Conservation (phyloP, 129 eudicot species). For the Artemisia tridentata region DNA sequence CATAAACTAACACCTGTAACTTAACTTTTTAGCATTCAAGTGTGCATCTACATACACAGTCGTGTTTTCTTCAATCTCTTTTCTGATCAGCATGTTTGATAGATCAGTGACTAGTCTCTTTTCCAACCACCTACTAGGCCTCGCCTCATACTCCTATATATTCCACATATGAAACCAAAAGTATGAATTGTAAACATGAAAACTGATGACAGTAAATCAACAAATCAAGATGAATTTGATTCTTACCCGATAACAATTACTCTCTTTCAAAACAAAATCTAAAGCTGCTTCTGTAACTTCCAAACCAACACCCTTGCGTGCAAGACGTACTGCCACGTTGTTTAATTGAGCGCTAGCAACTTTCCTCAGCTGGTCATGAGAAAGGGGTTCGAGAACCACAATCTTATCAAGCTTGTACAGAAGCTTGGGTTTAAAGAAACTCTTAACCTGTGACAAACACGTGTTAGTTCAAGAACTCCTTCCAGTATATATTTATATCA, state of each 20-base stretch:
- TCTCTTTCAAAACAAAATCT: constrained; percentile 66
- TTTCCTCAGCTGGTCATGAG: constrained; percentile 76
- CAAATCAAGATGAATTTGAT: neutral
- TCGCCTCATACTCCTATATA: constrained; percentile 78
- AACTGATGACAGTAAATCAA: neutral
- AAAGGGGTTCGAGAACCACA: constrained; percentile 89
- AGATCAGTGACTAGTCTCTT: constrained; percentile 76
- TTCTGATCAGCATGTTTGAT: constrained; percentile 75
- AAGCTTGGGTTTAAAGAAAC: constrained; percentile 86
- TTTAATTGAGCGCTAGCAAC: constrained; percentile 81
- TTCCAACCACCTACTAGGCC: constrained; percentile 96
- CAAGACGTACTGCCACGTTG: constrained; percentile 80
- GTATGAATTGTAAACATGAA: neutral
- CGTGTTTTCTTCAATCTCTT: constrained; percentile 82
- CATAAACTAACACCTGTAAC: too few species aligned
- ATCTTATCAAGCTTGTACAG: constrained; percentile 82
- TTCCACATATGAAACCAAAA: neutral
- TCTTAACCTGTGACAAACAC: constrained; percentile 5
- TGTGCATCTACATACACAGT: constrained; percentile 84
- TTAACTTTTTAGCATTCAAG: constrained; percentile 34
- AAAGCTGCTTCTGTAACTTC: constrained; percentile 88
- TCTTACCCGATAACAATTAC: constrained; percentile 89
- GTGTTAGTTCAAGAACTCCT: too few species aligned
- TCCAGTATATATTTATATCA: too few species aligned
- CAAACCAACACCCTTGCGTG: constrained; percentile 82